Conservation (phyloP, 2,329 filamentous ascomycete species). For the Talaromyces atroroseus region DNA sequence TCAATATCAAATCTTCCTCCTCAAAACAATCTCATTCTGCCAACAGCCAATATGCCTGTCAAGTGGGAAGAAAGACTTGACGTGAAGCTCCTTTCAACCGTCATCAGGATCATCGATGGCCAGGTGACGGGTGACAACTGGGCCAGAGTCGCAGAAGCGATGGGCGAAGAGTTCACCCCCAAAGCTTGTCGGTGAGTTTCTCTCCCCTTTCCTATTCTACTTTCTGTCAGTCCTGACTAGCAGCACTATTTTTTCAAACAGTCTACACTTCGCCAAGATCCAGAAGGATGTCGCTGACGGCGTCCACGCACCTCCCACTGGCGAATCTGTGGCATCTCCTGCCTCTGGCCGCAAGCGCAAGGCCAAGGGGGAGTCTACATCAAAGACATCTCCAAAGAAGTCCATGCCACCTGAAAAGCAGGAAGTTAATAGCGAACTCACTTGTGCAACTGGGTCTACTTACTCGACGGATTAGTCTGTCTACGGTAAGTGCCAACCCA, state of each 20-base stretch:
- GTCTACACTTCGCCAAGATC: not conserved
- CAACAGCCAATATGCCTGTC: not conserved
- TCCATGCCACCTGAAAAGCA: not conserved
- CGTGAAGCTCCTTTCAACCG: not conserved
- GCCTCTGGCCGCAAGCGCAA: not conserved
- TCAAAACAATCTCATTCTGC: not conserved
- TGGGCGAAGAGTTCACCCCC: not conserved
- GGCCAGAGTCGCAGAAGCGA: not conserved
- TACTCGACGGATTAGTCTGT: not conserved
- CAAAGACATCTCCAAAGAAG: not conserved
- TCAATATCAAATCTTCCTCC: no score
- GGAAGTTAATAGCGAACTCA: not conserved
- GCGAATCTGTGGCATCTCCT: not conserved
- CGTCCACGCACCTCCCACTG: not conserved
- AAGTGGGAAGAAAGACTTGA: not conserved
- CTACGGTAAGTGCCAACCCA: not conserved
- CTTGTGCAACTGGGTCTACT: not conserved
- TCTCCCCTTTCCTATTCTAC: not conserved
- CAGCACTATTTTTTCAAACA: not conserved
- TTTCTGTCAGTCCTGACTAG: not conserved
- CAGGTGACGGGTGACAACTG: not conserved
- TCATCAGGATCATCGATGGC: slow-evolving; percentile 1
- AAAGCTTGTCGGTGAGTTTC: slow-evolving; percentile 4
- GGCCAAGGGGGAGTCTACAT: not conserved
- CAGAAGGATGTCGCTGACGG: not conserved